A percentile compares a stretch with the other conserved stretches of the same genome.
phyloP scores from a whole-genome alignment of 2,329 filamentous ascomycete genomes.

The Sporothrix inflata region DNA sequence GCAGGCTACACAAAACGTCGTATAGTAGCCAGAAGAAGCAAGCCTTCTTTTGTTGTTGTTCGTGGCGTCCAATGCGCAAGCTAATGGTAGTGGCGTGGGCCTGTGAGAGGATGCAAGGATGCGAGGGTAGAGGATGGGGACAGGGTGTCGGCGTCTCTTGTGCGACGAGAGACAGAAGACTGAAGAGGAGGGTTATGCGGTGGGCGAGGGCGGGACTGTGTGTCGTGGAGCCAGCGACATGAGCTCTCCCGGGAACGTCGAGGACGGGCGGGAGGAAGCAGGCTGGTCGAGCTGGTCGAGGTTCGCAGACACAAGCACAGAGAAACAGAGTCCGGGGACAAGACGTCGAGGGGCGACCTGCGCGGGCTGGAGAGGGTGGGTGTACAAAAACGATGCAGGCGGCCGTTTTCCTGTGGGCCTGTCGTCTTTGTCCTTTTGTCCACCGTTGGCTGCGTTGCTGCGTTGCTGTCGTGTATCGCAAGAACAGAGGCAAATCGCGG shows the following conservation, averaged over 20 bases:
- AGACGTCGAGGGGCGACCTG: background rate
- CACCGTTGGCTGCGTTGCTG: slow-evolving; percentile 10
- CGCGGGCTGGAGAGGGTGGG: background rate
- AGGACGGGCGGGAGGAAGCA: background rate
- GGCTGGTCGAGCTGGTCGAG: background rate
- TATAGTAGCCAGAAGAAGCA: slow-evolving; percentile 22
- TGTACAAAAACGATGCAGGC: slow-evolving; percentile 2
- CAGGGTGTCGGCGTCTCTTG: slow-evolving; percentile 11
- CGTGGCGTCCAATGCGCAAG: slow-evolving; percentile 20
- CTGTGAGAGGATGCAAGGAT: slow-evolving; percentile 7
- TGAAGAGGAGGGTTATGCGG: background rate
- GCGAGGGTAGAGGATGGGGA: background rate
- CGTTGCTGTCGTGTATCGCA: slow-evolving; percentile 17
- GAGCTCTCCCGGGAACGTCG: slow-evolving; percentile 1
- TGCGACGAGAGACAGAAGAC: slow-evolving; percentile 7
- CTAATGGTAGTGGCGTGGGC: background rate
- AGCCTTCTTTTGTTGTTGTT: background rate
- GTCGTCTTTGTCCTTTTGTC: background rate
- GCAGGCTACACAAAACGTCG: slow-evolving; percentile 25
- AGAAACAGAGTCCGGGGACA: slow-evolving; percentile 1
- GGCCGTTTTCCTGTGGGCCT: slow-evolving; percentile 12
- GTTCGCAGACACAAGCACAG: background rate
- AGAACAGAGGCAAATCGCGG: background rate
- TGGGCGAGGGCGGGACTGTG: slow-evolving; percentile 11
- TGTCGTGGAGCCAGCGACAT: slow-evolving; percentile 16